These are phyloP conservation scores for Trichosporon asahii DNA, from an alignment of 1,284 basidiomycete species.

Conservation along the genomic window DNA sequence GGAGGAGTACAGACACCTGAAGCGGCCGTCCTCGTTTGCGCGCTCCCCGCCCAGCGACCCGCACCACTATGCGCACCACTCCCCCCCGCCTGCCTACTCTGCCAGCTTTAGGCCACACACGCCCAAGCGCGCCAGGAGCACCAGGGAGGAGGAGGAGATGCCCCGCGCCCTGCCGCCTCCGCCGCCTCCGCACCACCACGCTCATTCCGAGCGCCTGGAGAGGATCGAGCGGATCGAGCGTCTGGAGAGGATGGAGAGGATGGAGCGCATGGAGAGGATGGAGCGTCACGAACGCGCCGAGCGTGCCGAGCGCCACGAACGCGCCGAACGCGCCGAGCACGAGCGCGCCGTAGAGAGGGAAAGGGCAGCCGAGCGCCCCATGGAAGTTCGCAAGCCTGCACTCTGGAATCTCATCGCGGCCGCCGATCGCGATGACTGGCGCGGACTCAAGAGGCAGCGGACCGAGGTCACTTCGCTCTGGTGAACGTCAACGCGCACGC, in stretches of 20 bases:
- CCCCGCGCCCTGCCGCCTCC: neutral
- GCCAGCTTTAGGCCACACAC: no score
- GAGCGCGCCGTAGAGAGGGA: neutral
- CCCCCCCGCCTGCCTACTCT: neutral
- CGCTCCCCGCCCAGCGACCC: neutral
- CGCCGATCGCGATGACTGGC: neutral
- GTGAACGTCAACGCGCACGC: neutral
- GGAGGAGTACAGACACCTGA: neutral
- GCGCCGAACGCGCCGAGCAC: neutral
- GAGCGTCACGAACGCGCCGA: neutral
- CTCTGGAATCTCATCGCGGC: conserved; percentile 1
- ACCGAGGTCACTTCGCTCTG: neutral
- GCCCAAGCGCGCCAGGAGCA: neutral
- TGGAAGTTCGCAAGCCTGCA: neutral
- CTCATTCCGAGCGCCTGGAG: neutral
- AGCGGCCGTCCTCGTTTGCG: neutral
- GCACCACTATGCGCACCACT: neutral
- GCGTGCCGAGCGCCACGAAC: neutral
- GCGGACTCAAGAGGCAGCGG: neutral
- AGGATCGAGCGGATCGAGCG: neutral
- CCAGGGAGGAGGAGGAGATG: neutral
- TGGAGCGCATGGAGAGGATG: neutral
- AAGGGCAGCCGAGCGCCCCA: neutral
- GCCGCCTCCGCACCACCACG: neutral
- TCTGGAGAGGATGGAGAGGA: neutral